Conservation (phyloP, 352 stramenopile species). For the Pythium biforme region DNA sequence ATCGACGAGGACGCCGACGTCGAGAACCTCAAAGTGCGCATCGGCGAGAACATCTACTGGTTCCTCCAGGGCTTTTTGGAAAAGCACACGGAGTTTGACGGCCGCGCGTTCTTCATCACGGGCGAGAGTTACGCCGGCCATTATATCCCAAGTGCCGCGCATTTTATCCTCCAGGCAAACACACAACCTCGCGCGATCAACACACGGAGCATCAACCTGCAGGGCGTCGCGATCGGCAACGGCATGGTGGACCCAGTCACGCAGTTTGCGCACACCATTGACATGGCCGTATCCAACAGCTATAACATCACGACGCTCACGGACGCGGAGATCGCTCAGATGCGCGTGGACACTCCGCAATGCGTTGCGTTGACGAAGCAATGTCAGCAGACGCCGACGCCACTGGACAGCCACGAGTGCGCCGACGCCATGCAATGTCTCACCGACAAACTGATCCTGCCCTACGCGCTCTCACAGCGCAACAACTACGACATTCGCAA, state of each 20-base stretch:
- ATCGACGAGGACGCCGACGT: constrained; percentile 32
- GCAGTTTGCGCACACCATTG: constrained; percentile 57
- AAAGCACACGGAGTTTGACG: constrained; percentile 40
- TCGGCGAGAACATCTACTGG: constrained; percentile 54
- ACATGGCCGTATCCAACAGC: constrained; percentile 64
- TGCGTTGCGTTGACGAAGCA: constrained; percentile 28
- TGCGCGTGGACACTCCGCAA: constrained; percentile 27
- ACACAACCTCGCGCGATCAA: constrained; percentile 24
- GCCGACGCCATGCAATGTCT: constrained; percentile 37
- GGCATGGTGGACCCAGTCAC: constrained; percentile 55
- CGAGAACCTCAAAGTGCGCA: constrained; percentile 30
- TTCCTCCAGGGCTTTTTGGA: constrained; percentile 56
- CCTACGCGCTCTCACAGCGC: constrained; percentile 43
- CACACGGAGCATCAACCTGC: constrained; percentile 42
- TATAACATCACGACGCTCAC: constrained; percentile 70
- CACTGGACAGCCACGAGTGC: constrained; percentile 28
- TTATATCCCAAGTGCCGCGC: constrained; percentile 41
- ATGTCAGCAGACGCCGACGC: constrained; percentile 29
- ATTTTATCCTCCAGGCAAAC: constrained; percentile 40
- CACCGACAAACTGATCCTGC: constrained; percentile 31
- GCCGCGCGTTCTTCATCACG: constrained; percentile 48
- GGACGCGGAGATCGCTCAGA: constrained; percentile 39
- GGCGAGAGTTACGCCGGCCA: constrained; percentile 64
- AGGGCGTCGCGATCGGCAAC: constrained; percentile 74
- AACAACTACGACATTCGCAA: constrained; percentile 81